Percentiles rank a stretch among this genome's conserved stretches.
These are phyloP conservation scores for Streptanthus diversifolius DNA, from an alignment of 345 rosid genomes.

Conservation along the genomic window DNA sequence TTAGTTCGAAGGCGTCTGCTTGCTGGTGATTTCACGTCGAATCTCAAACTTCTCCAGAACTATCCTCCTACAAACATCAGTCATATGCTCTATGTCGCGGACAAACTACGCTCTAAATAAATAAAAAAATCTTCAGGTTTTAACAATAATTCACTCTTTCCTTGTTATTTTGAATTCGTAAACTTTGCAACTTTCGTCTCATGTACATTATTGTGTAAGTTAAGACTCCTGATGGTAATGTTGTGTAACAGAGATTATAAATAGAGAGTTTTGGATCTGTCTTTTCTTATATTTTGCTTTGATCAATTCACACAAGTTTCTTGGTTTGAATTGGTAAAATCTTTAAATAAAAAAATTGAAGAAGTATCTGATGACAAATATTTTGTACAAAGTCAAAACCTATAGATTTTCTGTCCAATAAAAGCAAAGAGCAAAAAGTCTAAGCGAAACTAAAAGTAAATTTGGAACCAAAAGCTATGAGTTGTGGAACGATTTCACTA, in stretches of 20 bases:
- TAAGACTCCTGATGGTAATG: slow-evolving; percentile 13
- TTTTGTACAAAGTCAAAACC: not conserved
- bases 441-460: not conserved
- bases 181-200: slow-evolving; percentile 11
- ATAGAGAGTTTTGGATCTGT: slow-evolving; percentile 9
- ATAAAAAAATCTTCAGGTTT: not conserved
- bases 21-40: slow-evolving; percentile 61
- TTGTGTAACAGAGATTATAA: slow-evolving; percentile 15
- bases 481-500: slow-evolving; percentile 19
- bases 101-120: slow-evolving; percentile 31
- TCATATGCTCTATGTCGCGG: slow-evolving; percentile 39
- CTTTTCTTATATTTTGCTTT: not conserved
- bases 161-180: not conserved
- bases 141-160: not conserved
- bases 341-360: not conserved
- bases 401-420: not conserved
- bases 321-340: slow-evolving; percentile 22
- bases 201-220: slow-evolving; percentile 31
- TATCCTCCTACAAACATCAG: slow-evolving; percentile 81
- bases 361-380: not conserved
- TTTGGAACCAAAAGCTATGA: not conserved
- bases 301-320: slow-evolving; percentile 12
- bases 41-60: slow-evolving; percentile 75
- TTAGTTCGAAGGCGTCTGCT: slow-evolving; percentile 60
- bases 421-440: not conserved